phyloP scores from a whole-genome alignment of 345 rosid genomes.

The Erucastrum elatum region DNA sequence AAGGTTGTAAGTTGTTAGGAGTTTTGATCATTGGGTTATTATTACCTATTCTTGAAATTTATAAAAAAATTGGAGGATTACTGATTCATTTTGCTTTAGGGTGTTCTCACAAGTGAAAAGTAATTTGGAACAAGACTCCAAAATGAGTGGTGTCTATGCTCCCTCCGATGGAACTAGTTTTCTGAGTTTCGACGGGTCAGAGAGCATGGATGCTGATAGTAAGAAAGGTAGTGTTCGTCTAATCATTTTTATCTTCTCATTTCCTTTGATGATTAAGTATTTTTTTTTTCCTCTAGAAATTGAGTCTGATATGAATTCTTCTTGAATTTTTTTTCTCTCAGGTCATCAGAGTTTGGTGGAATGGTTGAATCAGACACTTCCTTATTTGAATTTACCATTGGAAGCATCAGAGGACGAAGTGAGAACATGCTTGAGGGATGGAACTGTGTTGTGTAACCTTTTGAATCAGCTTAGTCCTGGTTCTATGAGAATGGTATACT shows the following conservation, averaged over 20 bases:
- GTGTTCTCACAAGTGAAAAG: conserved; percentile 4
- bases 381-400: conserved; percentile 55
- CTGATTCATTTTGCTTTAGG: conserved; percentile 34
- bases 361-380: conserved; percentile 66
- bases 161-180: conserved; percentile 41
- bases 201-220: conserved; percentile 42
- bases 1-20: no score
- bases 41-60: no score
- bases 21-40: no score
- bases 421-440: conserved; percentile 65
- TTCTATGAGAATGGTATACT: conserved; percentile 48
- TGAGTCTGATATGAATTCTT: neutral
- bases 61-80: neutral
- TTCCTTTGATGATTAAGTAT: neutral
- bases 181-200: conserved; percentile 40
- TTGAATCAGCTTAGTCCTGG: conserved; percentile 63
- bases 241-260: conserved; percentile 1
- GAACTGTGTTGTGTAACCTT: conserved; percentile 62
- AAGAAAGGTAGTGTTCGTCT: conserved; percentile 33
- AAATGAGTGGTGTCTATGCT: conserved; percentile 39
- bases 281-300: no score
- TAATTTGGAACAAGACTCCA: neutral
- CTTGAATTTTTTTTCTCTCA: conserved; percentile 18
- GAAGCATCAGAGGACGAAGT: conserved; percentile 68
- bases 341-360: conserved; percentile 57